Base-by-base conservation (phyloP, 495 filamentous ascomycete genomes). In the Trichoderma virens region DNA sequence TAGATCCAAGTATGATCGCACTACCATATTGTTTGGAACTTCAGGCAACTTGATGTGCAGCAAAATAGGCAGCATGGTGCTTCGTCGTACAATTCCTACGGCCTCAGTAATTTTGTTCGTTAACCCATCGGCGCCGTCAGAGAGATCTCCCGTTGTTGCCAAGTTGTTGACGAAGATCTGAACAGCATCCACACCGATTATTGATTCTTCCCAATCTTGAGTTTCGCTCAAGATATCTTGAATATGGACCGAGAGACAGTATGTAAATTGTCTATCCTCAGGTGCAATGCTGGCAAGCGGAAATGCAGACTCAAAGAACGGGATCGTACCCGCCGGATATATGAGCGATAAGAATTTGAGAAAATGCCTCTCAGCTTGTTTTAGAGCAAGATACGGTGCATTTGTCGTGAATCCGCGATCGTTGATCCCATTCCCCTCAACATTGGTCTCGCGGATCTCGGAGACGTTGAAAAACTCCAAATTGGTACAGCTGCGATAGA, bases 381-480 rank as follows among this genome's bases (percentile, higher is more conserved):
- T 90, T 47, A 92, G 73, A 14, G 87, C 86, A 62, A 90, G 85
- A 41, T 87, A 88, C 20, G 84, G 82, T 5, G 82, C 82, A 43
- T 51, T 75, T 72, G 11, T 69, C 65, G n/a, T 73, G 66, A 47
- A 9, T 69, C 60, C 16, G 70, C 41, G 39, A 66, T 66, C 59
- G 62, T 66, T 30, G 32, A 9, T 54, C 23, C 65, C 70, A 65
- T 76, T 60, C 32, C 47, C 66, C 13, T 68, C 72, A 61, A n/a
- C 61, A 62, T 45, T 23, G 20, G 60, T 27, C 3, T 27, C n/a
- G 3, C 31, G 61, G 23, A 66, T 68, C 70, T 85, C 72, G 69
- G 77, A 86, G 25, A 88, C 71, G 67, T 92, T 92, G 75, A 86
- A 90, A 68, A 87, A 91, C 67, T 90, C 88, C 62, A 86, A 85